Evolutionary conservation across 768 basidiomycete species (phyloP).

Genomic region (Suillus occidentalis): DNA sequence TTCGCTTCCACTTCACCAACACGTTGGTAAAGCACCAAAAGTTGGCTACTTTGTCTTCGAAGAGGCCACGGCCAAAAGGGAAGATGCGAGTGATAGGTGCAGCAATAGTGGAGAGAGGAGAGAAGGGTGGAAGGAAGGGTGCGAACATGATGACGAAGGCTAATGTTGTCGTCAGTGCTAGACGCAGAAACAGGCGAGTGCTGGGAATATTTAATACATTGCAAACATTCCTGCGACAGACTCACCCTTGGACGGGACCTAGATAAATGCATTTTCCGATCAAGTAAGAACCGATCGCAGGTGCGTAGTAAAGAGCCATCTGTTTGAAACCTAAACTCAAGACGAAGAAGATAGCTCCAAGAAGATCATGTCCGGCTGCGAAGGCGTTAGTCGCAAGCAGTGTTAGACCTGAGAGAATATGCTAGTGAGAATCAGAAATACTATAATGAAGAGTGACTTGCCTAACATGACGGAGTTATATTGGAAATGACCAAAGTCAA

Average conservation of each 20-base stretch:
- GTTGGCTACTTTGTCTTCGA: slow-evolving; percentile 96
- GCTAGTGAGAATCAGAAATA: not conserved
- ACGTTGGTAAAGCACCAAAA: slow-evolving; percentile 96
- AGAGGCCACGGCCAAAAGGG: slow-evolving; percentile 86
- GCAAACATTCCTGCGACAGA: not conserved
- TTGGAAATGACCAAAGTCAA: slow-evolving; percentile 95
- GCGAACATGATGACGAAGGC: slow-evolving; percentile 73
- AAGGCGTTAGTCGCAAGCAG: slow-evolving; percentile 71
- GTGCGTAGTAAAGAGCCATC: slow-evolving; percentile 94
- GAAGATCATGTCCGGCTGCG: slow-evolving; percentile 62
- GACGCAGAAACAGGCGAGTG: slow-evolving; percentile 58
- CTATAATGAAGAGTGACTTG: slow-evolving; percentile 29
- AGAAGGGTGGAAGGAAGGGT: slow-evolving; percentile 76
- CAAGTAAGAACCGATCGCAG: slow-evolving; percentile 88
- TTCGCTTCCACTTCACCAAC: slow-evolving; percentile 69
- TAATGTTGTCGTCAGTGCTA: slow-evolving; percentile 59
- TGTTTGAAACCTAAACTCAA: slow-evolving; percentile 92
- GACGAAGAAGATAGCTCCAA: slow-evolving; percentile 80
- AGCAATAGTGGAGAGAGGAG: slow-evolving; percentile 47
- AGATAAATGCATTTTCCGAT: slow-evolving; percentile 87
- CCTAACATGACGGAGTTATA: slow-evolving; percentile 96
- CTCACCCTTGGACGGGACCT: slow-evolving; percentile 70
- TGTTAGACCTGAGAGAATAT: slow-evolving; percentile 54
- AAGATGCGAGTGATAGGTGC: slow-evolving; percentile 82
- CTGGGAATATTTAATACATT: slow-evolving; percentile 22